phyloP scores from a whole-genome alignment of 2,329 filamentous ascomycete genomes.

The Hypoxylon sp. region DNA sequence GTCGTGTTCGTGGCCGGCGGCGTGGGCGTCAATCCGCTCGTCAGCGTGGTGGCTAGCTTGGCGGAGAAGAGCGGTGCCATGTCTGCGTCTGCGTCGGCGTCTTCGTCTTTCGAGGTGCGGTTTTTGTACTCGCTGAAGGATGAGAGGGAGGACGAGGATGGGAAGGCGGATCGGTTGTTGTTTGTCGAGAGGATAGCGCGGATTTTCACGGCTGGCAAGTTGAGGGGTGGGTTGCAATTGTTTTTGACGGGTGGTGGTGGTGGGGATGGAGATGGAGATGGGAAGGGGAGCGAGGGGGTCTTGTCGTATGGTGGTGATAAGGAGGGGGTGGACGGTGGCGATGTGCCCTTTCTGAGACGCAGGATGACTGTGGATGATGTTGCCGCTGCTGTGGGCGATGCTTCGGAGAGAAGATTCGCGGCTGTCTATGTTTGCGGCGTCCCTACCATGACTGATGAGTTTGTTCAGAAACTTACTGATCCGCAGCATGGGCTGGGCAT shows the following conservation, averaged over 20 bases:
- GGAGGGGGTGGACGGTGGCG: constrained; percentile 16
- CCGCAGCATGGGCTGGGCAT: constrained; percentile 48
- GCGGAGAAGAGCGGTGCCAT: constrained; percentile 49
- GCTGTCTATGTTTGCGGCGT: constrained; percentile 75
- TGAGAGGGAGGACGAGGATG: constrained; percentile 31
- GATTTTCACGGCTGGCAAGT: constrained; percentile 50
- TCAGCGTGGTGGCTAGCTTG: constrained; percentile 75
- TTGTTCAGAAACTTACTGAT: constrained; percentile 59
- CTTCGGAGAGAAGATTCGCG: constrained; percentile 50
- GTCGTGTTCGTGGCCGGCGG: constrained; percentile 82
- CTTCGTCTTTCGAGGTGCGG: constrained; percentile 61
- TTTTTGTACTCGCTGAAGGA: constrained; percentile 69
- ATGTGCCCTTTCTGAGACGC: constrained; percentile 47
- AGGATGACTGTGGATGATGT: constrained; percentile 57
- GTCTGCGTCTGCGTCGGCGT: constrained; percentile 14
- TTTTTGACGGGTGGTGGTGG: constrained; percentile 54
- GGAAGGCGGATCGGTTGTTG: constrained; percentile 50
- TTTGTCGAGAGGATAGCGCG: constrained; percentile 59
- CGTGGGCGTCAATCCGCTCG: constrained; percentile 82
- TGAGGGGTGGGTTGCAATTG: constrained; percentile 55
- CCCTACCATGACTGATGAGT: constrained; percentile 72
- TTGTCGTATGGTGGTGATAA: constrained; percentile 28
- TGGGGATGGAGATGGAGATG: constrained; percentile 17
- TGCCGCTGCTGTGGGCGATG: constrained; percentile 49
- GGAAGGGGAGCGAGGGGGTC: constrained; percentile 24